Evolutionary conservation across 768 basidiomycete species (phyloP), one percentile per base, ranked within the genome.

Genomic region (Lepiota subincarnata): DNA sequence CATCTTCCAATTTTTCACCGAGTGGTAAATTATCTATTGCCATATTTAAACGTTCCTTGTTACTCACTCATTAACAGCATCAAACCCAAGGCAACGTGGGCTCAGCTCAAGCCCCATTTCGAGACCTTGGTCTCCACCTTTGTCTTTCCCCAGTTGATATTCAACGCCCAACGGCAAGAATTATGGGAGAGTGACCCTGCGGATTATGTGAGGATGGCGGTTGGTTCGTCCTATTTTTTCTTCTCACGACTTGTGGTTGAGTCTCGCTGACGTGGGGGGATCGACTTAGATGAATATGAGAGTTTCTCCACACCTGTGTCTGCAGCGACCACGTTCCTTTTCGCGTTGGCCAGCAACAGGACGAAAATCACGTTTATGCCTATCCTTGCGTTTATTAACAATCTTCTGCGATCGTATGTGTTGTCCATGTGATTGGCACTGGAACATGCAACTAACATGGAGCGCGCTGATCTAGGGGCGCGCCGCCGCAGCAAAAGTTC

Each of bases 71-170:
- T 52, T 46, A 52, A 6, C 48, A 95, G 92, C 60, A 82, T 96
- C 60, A 95, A 95, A 71, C 93, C 93, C 12, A 92, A 91, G 63
- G 81, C 89, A n/a, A 96, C 91, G 4, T 95, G 92, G 92, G 70
- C 75, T 2, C 76, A 90, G 35, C 79, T 96, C 64, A 93, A 93
- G 68, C 92, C 92, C 18, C 92, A 92, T 61, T 81, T 88, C 35
- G 77, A 89, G 64, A 81, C 71, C 2, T 79, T 95, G 4, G 80
- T 94, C n/a, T 83, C 86, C 7, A 77, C 74, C 35, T 92, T 93
- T 60, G 83, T 88, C 16, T 95, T 93, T 76, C 91, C 93, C 26
- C 87, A 90, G 62, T 78, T 96, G 22, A 87, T 83, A 18, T 93
- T 94, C 72, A 87, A 83, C 20, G 70, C 82, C 11, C 68, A 77